Conservation (phyloP, 2,329 filamentous ascomycete species). For the Diplodia mutila region DNA sequence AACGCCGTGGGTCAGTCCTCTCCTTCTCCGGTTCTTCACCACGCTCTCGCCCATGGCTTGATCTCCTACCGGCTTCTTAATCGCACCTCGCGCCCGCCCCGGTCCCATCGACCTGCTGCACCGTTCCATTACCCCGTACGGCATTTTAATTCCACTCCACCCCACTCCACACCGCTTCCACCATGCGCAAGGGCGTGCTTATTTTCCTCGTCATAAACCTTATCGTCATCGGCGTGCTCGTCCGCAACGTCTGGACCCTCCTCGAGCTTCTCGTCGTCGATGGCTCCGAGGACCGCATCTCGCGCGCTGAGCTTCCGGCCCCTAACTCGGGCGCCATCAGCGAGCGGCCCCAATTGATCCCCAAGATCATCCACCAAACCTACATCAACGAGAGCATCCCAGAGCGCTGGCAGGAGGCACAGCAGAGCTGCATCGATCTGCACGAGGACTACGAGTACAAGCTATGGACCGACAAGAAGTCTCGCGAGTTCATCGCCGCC, state of each 20-base stretch:
- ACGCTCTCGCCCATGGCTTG: slow-evolving; percentile 14
- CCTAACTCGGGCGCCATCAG: slow-evolving; percentile 64
- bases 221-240: slow-evolving; percentile 64
- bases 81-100: slow-evolving; percentile 9
- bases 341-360: slow-evolving; percentile 64
- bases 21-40: slow-evolving; percentile 5
- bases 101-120: background rate
- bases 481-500: slow-evolving; percentile 70
- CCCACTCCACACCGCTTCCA: slow-evolving; percentile 32
- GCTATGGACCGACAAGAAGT: slow-evolving; percentile 76
- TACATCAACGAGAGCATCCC: slow-evolving; percentile 74
- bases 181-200: slow-evolving; percentile 63
- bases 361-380: slow-evolving; percentile 78
- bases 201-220: slow-evolving; percentile 69
- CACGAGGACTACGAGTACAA: slow-evolving; percentile 76
- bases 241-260: slow-evolving; percentile 71
- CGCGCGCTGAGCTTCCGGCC: slow-evolving; percentile 66
- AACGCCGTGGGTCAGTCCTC: slow-evolving; percentile 2
- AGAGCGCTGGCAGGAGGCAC: slow-evolving; percentile 65
- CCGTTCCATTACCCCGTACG: slow-evolving; percentile 10
- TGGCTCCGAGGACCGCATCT: slow-evolving; percentile 68
- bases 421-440: slow-evolving; percentile 67
- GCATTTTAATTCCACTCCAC: slow-evolving; percentile 17
- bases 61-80: slow-evolving; percentile 9
- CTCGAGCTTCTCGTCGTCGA: slow-evolving; percentile 71